Percentiles rank a stretch among this genome's conserved stretches.
Evolutionary conservation across 164 flowering plant genomes (phyloP).

Genomic region (Malania oleifera): DNA sequence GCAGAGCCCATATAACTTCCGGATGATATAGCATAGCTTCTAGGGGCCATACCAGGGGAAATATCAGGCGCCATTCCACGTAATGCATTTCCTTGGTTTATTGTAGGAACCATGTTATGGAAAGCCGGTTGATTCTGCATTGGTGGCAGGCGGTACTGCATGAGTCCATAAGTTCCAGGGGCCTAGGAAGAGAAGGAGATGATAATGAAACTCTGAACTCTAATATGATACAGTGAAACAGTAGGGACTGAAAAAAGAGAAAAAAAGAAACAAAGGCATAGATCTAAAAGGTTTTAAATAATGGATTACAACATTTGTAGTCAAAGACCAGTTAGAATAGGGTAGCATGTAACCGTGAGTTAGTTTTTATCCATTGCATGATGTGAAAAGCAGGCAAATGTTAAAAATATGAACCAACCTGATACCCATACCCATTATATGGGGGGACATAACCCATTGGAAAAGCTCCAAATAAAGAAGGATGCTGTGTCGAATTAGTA

Average conservation of each 20-base stretch:
- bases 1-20: conserved; percentile 62
- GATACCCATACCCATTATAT: conserved; percentile 90
- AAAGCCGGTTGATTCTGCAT: conserved; percentile 78
- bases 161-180: conserved; percentile 84
- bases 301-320: neutral
- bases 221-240: neutral
- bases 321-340: neutral
- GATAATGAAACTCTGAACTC: conserved; percentile 1
- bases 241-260: neutral
- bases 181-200: conserved; percentile 43
- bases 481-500: conserved; percentile 58
- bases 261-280: neutral
- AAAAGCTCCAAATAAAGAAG: conserved; percentile 79
- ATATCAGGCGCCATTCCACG: conserved; percentile 61
- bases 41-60: conserved; percentile 48
- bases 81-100: conserved; percentile 67
- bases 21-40: conserved; percentile 65
- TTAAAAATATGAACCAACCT: conserved; percentile 39
- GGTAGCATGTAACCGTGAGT: neutral
- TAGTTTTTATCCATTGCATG: neutral
- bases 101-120: conserved; percentile 61
- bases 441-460: conserved; percentile 81
- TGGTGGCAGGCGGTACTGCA: conserved; percentile 78
- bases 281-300: neutral
- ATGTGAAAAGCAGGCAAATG: neutral